Evolutionary conservation across 139 green algal genomes (phyloP), one percentile per base, ranked within the genome.

Genomic region (Desmodesmus armatus): DNA sequence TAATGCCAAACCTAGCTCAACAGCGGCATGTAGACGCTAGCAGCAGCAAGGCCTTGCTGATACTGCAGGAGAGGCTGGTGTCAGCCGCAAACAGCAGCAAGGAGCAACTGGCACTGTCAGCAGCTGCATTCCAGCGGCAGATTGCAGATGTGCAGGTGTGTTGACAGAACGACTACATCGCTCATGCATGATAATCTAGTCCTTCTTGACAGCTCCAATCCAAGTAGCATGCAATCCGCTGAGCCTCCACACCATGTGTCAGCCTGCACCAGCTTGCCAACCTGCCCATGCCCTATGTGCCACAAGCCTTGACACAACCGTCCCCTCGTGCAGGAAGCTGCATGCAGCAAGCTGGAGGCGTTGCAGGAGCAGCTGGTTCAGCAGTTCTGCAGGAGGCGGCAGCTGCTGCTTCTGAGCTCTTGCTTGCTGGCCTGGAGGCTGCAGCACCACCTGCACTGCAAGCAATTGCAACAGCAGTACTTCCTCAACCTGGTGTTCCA

Each of bases 81-180:
- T 19, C 41, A 41, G 19, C 72, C 21, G 39, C 27, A 35, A 31
- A 72, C 21, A 58, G 23, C 41, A 55, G 43, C 29, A 63, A 62
- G 23, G 51, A 83, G 55, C 51, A 41, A 11, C 23, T 71, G 23
- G 33, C 23, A 27, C 25, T 51, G 29, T 31, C n/a, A 29, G 62
- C 51, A 29, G 76, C 76, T 60, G 76, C 51, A 72, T 11, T 55
- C 53, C 51, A 71, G 11, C 43, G 72, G 76, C 60, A 58, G 25
- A 1, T 83, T 29, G 29, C 35, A 37, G 43, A 83, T 19, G 43
- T 43, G 5, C 19, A 82, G 51, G 75, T 82, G 35, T 3, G 73
- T 41, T 69, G 25, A 7, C n/a, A n/a, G n/a, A n/a, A n/a, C 60
- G 25, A 69, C 21, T 72, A 33, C 2, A 44, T 21, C 25, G 4